Conservation (phyloP, 352 stramenopile species). For the Pythium apleroticum region DNA sequence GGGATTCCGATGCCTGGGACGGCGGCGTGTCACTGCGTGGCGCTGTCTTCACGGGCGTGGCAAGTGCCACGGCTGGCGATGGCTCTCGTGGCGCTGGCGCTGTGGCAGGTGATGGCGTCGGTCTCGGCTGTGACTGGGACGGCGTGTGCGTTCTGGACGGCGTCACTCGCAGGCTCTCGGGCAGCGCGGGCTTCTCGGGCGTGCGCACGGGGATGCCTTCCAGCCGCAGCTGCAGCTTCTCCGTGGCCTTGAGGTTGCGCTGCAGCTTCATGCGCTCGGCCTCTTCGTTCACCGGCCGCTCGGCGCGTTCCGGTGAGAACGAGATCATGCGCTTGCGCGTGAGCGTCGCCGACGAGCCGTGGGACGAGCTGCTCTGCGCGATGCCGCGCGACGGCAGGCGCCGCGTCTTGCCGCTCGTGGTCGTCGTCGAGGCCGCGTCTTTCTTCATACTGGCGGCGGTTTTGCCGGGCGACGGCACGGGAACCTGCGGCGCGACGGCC, state of each 20-base stretch:
- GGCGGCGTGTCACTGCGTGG: slow-evolving; percentile 15
- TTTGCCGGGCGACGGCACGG: slow-evolving; percentile 36
- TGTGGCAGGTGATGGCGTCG: slow-evolving; percentile 3
- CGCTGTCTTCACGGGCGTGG: not conserved
- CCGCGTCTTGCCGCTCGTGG: not conserved
- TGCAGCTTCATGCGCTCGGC: slow-evolving; percentile 58
- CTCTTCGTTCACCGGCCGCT: slow-evolving; percentile 50
- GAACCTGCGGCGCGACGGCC: slow-evolving; percentile 17
- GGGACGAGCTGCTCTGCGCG: slow-evolving; percentile 65
- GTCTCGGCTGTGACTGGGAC: slow-evolving; percentile 1
- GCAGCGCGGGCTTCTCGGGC: slow-evolving; percentile 11
- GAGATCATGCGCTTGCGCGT: slow-evolving; percentile 83
- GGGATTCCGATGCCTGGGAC: slow-evolving; percentile 7
- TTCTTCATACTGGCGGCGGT: not conserved
- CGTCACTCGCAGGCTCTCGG: slow-evolving; percentile 1
- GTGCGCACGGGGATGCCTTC: slow-evolving; percentile 49
- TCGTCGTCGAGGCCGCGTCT: not conserved
- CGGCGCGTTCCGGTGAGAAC: slow-evolving; percentile 66
- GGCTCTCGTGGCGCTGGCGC: not conserved
- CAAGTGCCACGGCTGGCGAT: not conserved
- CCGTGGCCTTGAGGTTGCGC: slow-evolving; percentile 70
- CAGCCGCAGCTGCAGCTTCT: slow-evolving; percentile 64
- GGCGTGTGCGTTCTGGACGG: not conserved
- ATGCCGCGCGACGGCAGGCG: slow-evolving; percentile 45
- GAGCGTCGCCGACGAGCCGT: slow-evolving; percentile 50